Base-by-base conservation (phyloP, 2,329 filamentous ascomycete species). In the Paraphaeosphaeria sporulosa region DNA sequence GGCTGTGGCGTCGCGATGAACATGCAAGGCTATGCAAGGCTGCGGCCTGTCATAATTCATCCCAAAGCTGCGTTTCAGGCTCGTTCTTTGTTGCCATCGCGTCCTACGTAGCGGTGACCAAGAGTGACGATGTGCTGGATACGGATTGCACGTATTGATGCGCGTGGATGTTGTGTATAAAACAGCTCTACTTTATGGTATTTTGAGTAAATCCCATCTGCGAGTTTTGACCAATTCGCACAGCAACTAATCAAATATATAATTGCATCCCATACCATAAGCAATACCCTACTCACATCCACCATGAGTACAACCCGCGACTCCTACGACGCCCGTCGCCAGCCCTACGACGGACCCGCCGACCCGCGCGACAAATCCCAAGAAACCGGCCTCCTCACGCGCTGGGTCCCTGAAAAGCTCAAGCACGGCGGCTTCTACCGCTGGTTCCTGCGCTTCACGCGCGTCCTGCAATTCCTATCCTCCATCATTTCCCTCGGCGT, bases 391-490 rank as follows among this genome's bases (percentile, higher is more conserved):
- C 63, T 75, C 0, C 64, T 75, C 25, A 75, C 71, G 8, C 71
- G 71, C n/a, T 74, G 68, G 44, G 67, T 75, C 0, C 72, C 72
- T 23, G 62, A 65, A 4, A 66, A 57, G 15, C 59, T 74, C 46
- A 72, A 69, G 52, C 52, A 66, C 32, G 59, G 55, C 1, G 30
- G 61, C 6, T 58, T 71, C 57, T 75, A 74, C 63, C 65, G 65
- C 30, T 65, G 59, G 58, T 61, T 80, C 48, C 73, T 80, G 21
- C 74, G 75, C 53, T 47, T 78, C n/a, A 70, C 75, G 0, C 79
- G 79, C 51, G 62, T 80, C 40, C 63, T 82, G n/a, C 80, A 82
- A 63, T 79, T 83, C 65, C 63, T 81, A 50, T 81, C 79, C n/a
- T 66, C 80, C 9, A 62, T 77, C 56, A 72, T 79, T 61, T 82